These are phyloP conservation scores for Solanum tarapatanum DNA, from an alignment of 257 asterid species.

Conservation along the genomic window DNA sequence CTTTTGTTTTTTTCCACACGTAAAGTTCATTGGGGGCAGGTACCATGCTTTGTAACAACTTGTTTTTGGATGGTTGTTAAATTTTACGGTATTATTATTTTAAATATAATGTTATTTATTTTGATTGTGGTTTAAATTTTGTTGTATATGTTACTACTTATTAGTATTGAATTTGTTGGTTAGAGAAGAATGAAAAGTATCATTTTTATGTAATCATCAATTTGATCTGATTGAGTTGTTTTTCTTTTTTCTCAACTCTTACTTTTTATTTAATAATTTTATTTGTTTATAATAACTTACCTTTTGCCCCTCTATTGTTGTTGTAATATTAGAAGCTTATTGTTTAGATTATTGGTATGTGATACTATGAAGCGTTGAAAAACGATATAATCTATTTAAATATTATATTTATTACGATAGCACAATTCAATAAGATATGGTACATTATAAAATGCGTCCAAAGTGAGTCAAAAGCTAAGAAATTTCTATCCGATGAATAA, in stretches of 20 bases:
- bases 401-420: too few species aligned
- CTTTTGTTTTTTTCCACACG: not conserved
- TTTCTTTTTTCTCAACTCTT: not conserved
- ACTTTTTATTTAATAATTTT: too few species aligned
- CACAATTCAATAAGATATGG: not conserved
- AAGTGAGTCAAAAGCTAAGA: not conserved
- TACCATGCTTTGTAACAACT: not conserved
- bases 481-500: too few species aligned
- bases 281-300: not conserved
- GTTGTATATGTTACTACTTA: not conserved
- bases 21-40: not conserved
- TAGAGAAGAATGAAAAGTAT: not conserved
- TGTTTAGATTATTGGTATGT: not conserved
- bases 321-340: not conserved
- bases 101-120: too few species aligned
- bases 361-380: not conserved
- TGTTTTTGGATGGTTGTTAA: not conserved
- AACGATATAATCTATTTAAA: too few species aligned
- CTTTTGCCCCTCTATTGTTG: not conserved
- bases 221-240: not conserved
- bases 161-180: not conserved
- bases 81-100: too few species aligned
- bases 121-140: not conserved
- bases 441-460: not conserved
- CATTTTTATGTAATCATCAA: too few species aligned